phyloP scores from a whole-genome alignment of 192 early-diverging fungal genomes.

The Entrophospora sp. region DNA sequence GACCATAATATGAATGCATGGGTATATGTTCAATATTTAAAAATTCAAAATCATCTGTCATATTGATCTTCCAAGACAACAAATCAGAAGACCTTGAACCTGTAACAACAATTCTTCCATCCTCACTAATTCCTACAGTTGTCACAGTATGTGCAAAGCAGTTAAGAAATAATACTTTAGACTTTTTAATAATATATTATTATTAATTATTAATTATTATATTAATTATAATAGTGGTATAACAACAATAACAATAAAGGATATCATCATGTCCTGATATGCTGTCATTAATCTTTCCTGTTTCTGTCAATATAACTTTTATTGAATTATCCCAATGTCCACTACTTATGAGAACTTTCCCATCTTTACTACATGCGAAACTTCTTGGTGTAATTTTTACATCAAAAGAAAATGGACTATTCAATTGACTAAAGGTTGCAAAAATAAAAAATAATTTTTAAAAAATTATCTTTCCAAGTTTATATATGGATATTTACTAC shows the following conservation, averaged over 20 bases:
- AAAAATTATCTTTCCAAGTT: background rate
- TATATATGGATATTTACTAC: background rate
- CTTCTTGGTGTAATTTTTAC: constrained; percentile 8
- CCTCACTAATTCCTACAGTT: constrained; percentile 12
- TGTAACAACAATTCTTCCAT: constrained; percentile 13
- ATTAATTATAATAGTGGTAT: too few species aligned
- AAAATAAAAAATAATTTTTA: background rate
- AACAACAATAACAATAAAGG: constrained; percentile 1
- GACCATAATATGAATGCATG: constrained; percentile 14
- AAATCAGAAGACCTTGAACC: constrained; percentile 7
- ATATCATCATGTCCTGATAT: constrained; percentile 19
- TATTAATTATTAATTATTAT: too few species aligned
- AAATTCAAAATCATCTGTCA: constrained; percentile 18
- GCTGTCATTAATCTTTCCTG: constrained; percentile 15
- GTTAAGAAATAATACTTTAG: too few species aligned
- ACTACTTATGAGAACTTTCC: constrained; percentile 12
- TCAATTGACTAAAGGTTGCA: background rate
- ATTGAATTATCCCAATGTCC: constrained; percentile 20
- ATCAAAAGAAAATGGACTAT: constrained; percentile 12
- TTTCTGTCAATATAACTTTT: constrained; percentile 4
- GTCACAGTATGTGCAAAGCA: constrained; percentile 8
- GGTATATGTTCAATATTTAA: constrained; percentile 3
- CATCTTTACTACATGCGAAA: constrained; percentile 17
- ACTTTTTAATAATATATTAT: too few species aligned
- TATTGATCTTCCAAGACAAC: constrained; percentile 16